phyloP scores from a whole-genome alignment of 805 yeast species.

The Cyberlindnera petersonii region DNA sequence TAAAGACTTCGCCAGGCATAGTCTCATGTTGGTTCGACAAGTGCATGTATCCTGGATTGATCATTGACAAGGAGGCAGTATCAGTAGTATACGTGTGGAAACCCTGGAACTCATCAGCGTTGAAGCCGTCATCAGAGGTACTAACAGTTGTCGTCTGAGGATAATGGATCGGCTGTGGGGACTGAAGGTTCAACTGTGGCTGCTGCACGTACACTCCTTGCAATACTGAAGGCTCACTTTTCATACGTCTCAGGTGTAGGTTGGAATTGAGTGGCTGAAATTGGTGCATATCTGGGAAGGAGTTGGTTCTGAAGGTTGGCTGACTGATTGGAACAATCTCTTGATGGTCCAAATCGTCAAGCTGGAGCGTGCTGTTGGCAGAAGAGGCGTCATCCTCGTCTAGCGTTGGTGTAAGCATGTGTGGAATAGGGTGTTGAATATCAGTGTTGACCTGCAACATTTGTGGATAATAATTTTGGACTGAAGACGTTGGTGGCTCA shows the following conservation, averaged over 20 bases:
- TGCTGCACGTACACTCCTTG: neutral
- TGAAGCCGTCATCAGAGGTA: slow-evolving; percentile 16
- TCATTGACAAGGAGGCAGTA: slow-evolving; percentile 14
- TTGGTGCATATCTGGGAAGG: slow-evolving; percentile 12
- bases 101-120: slow-evolving; percentile 22
- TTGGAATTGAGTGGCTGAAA: slow-evolving; percentile 11
- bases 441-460: slow-evolving; percentile 11
- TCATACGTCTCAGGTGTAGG: slow-evolving; percentile 15
- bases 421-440: slow-evolving; percentile 7
- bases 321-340: slow-evolving; percentile 17
- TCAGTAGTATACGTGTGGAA: slow-evolving; percentile 10
- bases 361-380: slow-evolving; percentile 17
- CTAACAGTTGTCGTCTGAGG: slow-evolving; percentile 8
- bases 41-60: slow-evolving; percentile 20
- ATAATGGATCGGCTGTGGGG: slow-evolving; percentile 3
- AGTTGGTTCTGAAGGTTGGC: slow-evolving; percentile 12
- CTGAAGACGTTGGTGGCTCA: slow-evolving; percentile 1
- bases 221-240: slow-evolving; percentile 16
- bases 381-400: slow-evolving; percentile 14
- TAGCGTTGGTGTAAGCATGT: slow-evolving; percentile 13
- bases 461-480: slow-evolving; percentile 5
- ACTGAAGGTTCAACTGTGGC: neutral
- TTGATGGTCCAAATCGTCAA: slow-evolving; percentile 15
- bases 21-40: slow-evolving; percentile 16
- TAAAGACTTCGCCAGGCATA: slow-evolving; percentile 16